Evolutionary conservation across 78 protist genomes (phyloP).

Genomic region (Pigoraptor vietnamica): DNA sequence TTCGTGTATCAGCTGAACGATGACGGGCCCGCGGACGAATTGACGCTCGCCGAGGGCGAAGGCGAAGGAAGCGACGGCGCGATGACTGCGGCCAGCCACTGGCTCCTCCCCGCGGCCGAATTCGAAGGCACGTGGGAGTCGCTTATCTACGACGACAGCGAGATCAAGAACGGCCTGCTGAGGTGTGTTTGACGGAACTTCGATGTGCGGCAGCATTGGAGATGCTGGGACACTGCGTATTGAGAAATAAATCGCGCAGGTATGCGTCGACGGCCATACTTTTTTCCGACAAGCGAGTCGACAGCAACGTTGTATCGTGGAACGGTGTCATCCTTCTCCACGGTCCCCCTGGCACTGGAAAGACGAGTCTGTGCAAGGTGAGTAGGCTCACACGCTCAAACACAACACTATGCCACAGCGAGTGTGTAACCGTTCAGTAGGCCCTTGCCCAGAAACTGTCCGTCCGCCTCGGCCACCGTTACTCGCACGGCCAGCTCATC

Average conservation of each 20-base stretch:
- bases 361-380: slow-evolving; percentile 20
- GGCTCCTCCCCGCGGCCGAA: background rate
- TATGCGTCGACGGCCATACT: slow-evolving; percentile 43
- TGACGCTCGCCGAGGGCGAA: background rate
- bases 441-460: slow-evolving; percentile 92
- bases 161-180: background rate
- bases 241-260: background rate
- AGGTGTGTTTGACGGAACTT: too few relatives aligned
- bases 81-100: background rate
- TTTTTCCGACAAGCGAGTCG: slow-evolving; percentile 36
- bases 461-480: slow-evolving; percentile 43
- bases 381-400: too few relatives aligned
- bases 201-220: too few relatives aligned
- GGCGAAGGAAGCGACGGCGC: background rate
- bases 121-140: background rate
- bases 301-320: slow-evolving; percentile 47
- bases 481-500: slow-evolving; percentile 28
- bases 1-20: background rate
- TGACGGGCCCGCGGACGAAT: background rate
- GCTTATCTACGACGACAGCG: background rate
- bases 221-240: background rate
- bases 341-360: slow-evolving; percentile 98
- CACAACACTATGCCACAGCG: too few relatives aligned
- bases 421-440: slow-evolving; percentile 16
- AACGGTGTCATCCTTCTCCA: slow-evolving; percentile 79